Conservation (phyloP, 257 asterid species). For the Dorcoceras hygrometricum region DNA sequence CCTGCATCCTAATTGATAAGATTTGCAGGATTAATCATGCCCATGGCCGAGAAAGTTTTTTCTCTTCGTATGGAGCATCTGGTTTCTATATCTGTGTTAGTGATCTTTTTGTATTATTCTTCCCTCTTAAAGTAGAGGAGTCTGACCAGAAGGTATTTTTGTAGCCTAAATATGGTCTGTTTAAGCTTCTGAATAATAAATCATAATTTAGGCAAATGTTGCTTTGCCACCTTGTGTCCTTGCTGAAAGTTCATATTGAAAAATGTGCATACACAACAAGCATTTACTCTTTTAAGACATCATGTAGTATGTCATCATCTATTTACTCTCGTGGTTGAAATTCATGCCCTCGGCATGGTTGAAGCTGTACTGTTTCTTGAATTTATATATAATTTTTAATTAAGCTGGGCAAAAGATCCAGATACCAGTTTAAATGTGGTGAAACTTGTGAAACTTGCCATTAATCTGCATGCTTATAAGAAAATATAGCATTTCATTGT, state of each 20-base stretch:
- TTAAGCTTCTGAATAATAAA: not conserved
- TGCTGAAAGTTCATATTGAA: not conserved
- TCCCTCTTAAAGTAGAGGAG: not conserved
- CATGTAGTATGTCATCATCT: not conserved
- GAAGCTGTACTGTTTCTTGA: not conserved
- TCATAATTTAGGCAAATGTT: not conserved
- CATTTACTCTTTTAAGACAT: not conserved
- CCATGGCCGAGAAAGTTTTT: not conserved
- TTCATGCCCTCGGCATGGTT: not conserved
- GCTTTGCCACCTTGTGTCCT: not conserved
- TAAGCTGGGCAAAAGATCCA: too few relatives aligned
- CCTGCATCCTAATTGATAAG: not conserved
- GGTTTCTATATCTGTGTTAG: not conserved
- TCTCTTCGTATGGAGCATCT: not conserved
- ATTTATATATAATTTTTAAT: too few relatives aligned
- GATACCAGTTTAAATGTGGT: not conserved
- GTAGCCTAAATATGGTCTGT: not conserved
- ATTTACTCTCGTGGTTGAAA: too few relatives aligned
- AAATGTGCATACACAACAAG: not conserved
- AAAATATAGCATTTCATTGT: not conserved
- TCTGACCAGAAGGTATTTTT: not conserved
- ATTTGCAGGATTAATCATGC: not conserved
- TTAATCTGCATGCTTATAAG: too few relatives aligned
- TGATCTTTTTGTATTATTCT: not conserved
- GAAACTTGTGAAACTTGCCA: not conserved